Base-by-base conservation (phyloP, 2,329 filamentous ascomycete species). In the Elsinoe arachidis region DNA sequence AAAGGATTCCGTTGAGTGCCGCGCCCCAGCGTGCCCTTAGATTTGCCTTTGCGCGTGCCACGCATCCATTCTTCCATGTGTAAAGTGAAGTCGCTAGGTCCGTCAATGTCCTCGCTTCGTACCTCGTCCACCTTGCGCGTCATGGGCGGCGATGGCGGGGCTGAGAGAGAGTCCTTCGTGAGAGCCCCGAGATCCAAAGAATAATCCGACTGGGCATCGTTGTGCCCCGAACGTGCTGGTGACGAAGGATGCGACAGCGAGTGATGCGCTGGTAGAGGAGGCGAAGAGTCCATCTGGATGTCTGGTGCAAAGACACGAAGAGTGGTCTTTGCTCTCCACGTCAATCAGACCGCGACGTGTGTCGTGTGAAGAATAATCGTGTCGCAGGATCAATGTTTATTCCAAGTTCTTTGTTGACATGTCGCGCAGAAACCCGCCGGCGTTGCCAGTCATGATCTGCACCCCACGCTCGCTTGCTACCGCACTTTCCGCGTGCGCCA, bases 61-160 rank as follows among this genome's bases (percentile, higher is more conserved):
- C 58, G 58, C 63, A 70, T 69, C 64, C 65, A 71, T 56, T 64
- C 62, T 26, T 64, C 66, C 64, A 71, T 66, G 61, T 71, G 68
- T 38, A 67, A 61, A 6, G 69, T 71, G 44, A 71, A 71, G 61
- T 71, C 69, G 58, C 65, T 69, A 1, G 69, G 69, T 6, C 69
- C 69, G 44, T 71, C 69, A 41, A 71, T 71, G 46, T 71, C 69
- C 56, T 70, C 68, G 54, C 67, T 70, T 37, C 62, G 58, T 17
- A 71, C 60, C 21, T 58, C 58, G 37, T 61, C 60, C 5, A 61
- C 51, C 14, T 64, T 58, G 19, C 53, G 66, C 47, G 64, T 61
- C 1, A 63, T 60, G 9, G 65, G 57, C 5, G 64, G 62, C 21
- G 64, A 64, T 4, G 60, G 56, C 5, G 53, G 56, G 23, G 65